Conservation (phyloP, 345 rosid genomes). For the Brassica carinata region DNA sequence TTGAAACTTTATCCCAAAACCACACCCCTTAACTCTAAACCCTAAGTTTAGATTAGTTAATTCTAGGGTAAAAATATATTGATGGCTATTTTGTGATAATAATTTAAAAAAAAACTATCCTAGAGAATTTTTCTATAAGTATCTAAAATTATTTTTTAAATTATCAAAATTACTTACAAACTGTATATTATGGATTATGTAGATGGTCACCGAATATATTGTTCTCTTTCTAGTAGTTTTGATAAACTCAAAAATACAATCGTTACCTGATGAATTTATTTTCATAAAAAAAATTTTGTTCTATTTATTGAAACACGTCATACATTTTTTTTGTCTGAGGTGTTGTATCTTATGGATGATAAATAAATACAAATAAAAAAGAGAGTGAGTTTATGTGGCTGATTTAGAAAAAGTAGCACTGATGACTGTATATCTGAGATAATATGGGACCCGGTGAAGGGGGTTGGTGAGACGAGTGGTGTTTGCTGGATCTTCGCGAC, state of each 20-base stretch:
- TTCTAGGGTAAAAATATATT: too few relatives aligned
- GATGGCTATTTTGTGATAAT: too few relatives aligned
- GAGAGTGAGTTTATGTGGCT: conserved; percentile 14
- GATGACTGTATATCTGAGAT: conserved; percentile 25
- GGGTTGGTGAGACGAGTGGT: conserved; percentile 44
- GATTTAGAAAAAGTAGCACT: conserved; percentile 19
- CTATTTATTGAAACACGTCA: not conserved
- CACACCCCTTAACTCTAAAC: too few relatives aligned
- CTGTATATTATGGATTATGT: too few relatives aligned
- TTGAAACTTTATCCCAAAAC: too few relatives aligned
- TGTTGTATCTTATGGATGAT: not conserved
- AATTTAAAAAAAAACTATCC: too few relatives aligned
- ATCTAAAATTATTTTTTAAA: too few relatives aligned
- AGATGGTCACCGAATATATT: not conserved
- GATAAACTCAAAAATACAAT: not conserved
- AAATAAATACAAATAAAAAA: not conserved
- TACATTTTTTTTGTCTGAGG: not conserved
- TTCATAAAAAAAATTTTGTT: not conserved
- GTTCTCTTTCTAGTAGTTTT: not conserved
- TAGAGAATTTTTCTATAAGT: too few relatives aligned
- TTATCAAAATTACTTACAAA: not conserved
- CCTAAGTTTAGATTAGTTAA: too few relatives aligned
- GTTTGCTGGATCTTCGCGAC: conserved; percentile 28
- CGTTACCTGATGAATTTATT: not conserved
- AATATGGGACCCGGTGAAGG: conserved; percentile 15